Conservation (phyloP, 2,329 filamentous ascomycete genomes). For the Fusarium scirpi region DNA sequence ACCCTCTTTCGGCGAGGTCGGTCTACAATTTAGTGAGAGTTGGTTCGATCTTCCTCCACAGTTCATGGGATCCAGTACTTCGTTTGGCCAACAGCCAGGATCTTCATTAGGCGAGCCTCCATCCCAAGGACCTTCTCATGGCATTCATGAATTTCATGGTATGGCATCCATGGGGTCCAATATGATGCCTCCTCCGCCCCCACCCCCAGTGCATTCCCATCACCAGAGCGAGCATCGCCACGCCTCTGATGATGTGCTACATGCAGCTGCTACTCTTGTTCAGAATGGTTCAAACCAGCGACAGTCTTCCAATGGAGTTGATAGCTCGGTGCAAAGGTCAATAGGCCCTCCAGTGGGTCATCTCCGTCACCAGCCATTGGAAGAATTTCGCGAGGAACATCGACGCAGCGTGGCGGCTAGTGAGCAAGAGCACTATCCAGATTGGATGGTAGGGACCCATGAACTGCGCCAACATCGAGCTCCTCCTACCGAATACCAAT, state of each 20-base stretch:
- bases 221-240: slow-evolving; percentile 49
- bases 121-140: slow-evolving; percentile 37
- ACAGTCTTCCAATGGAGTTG: slow-evolving; percentile 44
- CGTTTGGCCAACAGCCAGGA: slow-evolving; percentile 66
- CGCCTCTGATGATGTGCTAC: slow-evolving; percentile 67
- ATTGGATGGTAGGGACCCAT: slow-evolving; percentile 57
- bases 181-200: slow-evolving; percentile 54
- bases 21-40: slow-evolving; percentile 61
- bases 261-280: slow-evolving; percentile 65
- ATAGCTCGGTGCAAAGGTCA: slow-evolving; percentile 42
- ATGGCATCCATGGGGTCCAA: slow-evolving; percentile 45
- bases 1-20: slow-evolving; percentile 61
- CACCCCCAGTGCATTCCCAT: slow-evolving; percentile 41
- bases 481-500: slow-evolving; percentile 65
- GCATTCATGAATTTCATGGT: slow-evolving; percentile 38
- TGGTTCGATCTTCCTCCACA: slow-evolving; percentile 72
- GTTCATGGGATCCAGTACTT: slow-evolving; percentile 74
- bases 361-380: slow-evolving; percentile 57
- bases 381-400: slow-evolving; percentile 58
- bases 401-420: slow-evolving; percentile 49
- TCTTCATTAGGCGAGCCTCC: slow-evolving; percentile 45
- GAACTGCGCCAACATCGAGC: slow-evolving; percentile 49
- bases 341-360: slow-evolving; percentile 56
- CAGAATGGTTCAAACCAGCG: slow-evolving; percentile 56
- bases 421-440: slow-evolving; percentile 55